Percentiles rank a stretch among this genome's conserved stretches.
These are phyloP conservation scores for Chaetomium sp. DNA, from an alignment of 2,329 filamentous ascomycete genomes.

Conservation along the genomic window DNA sequence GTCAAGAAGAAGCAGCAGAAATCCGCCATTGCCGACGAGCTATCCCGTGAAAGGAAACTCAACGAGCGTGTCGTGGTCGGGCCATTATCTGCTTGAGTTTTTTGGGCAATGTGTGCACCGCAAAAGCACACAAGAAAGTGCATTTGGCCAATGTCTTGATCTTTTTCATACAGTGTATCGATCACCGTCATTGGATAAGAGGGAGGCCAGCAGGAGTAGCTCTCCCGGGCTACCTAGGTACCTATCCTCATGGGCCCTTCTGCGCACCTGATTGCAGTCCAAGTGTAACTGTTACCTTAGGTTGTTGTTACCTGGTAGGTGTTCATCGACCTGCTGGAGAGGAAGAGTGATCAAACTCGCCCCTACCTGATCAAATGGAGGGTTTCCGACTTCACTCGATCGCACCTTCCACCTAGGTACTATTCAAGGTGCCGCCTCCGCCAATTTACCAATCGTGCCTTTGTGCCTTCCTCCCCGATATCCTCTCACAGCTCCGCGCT, in stretches of 20 bases:
- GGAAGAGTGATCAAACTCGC: too few relatives aligned
- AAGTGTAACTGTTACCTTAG: too few relatives aligned
- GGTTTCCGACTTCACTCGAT: background rate
- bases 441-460: slow-evolving; percentile 1
- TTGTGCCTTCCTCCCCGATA: background rate
- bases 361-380: too few relatives aligned
- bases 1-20: slow-evolving; percentile 54
- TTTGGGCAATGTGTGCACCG: background rate
- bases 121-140: background rate
- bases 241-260: too few relatives aligned
- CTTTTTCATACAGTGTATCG: background rate
- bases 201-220: background rate
- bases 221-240: too few relatives aligned
- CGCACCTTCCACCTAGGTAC: background rate
- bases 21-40: slow-evolving; percentile 43
- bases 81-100: slow-evolving; percentile 44
- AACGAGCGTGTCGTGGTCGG: slow-evolving; percentile 60
- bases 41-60: slow-evolving; percentile 43
- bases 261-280: too few relatives aligned
- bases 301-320: too few relatives aligned
- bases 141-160: background rate
- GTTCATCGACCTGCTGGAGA: too few relatives aligned
- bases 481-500: background rate
- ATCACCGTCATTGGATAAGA: background rate
- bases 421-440: background rate